phyloP scores from a whole-genome alignment of 768 basidiomycete species.

The Leccinum aurantiacum region DNA sequence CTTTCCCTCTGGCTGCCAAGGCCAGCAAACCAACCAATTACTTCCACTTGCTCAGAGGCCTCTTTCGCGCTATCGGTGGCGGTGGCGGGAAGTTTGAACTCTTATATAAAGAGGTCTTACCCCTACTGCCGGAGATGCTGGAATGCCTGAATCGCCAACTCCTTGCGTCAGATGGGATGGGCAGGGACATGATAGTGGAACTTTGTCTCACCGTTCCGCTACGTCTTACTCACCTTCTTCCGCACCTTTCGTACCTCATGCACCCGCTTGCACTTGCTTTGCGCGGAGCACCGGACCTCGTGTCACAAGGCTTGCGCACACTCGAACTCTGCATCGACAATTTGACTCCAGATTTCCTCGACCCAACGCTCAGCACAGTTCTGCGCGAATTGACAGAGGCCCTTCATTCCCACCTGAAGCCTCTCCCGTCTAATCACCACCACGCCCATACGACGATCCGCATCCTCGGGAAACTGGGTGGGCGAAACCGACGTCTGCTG shows the following conservation, averaged over 20 bases:
- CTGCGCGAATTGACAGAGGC: constrained; percentile 94
- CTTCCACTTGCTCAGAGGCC: constrained; percentile 84
- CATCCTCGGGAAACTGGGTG: constrained; percentile 94
- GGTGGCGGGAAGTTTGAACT: constrained; percentile 92
- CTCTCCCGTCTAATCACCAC: constrained; percentile 83
- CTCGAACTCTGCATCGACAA: constrained; percentile 99
- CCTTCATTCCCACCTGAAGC: constrained; percentile 86
- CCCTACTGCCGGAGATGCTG: constrained; percentile 94
- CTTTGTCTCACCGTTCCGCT: constrained; percentile 96
- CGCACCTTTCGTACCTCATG: constrained; percentile 94
- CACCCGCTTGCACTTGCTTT: constrained; percentile 91
- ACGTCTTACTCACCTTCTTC: constrained; percentile 91
- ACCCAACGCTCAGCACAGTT: constrained; percentile 91
- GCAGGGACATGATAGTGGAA: constrained; percentile 93
- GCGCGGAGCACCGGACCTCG: constrained; percentile 82
- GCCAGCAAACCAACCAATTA: constrained; percentile 90
- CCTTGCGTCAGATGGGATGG: constrained; percentile 75
- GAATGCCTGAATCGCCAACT: constrained; percentile 92
- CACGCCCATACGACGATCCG: constrained; percentile 94
- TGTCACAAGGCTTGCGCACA: constrained; percentile 93
- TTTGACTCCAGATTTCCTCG: constrained; percentile 94
- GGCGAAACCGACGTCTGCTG: constrained; percentile 85
- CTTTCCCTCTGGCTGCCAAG: constrained; percentile 91
- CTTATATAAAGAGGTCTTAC: constrained; percentile 93
- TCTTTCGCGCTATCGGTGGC: constrained; percentile 92